A percentile compares a stretch with the other conserved stretches of the same genome.
phyloP scores from a whole-genome alignment of 2,329 filamentous ascomycete species.

The Penicillium sp. region DNA sequence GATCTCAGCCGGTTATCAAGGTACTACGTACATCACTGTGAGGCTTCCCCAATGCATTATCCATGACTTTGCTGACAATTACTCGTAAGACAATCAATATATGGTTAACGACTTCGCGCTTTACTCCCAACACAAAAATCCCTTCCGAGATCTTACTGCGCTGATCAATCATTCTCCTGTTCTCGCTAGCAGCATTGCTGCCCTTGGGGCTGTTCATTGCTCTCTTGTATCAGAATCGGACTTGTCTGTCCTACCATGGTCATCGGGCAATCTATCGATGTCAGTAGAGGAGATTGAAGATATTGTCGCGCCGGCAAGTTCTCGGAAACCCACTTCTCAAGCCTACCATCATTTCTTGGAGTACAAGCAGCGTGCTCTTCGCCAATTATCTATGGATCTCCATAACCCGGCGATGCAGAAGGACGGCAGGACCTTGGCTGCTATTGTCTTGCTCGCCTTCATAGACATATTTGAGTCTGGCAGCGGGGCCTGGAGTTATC shows the following conservation, averaged over 20 bases:
- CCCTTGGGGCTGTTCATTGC: constrained; percentile 50
- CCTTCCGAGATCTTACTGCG: constrained; percentile 49
- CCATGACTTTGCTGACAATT: constrained; percentile 16
- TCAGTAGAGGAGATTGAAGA: constrained; percentile 29
- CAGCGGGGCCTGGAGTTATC: constrained; percentile 51
- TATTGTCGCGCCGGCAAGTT: constrained; percentile 30
- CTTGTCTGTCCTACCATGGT: constrained; percentile 36
- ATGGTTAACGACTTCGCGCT: constrained; percentile 48
- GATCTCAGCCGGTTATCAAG: constrained; percentile 45
- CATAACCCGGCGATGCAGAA: constrained; percentile 30
- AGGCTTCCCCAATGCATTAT: constrained; percentile 11
- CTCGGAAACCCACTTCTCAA: constrained; percentile 33
- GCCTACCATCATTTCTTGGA: constrained; percentile 42
- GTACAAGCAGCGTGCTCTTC: constrained; percentile 50
- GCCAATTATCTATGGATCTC: constrained; percentile 39
- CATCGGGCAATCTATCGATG: constrained; percentile 18
- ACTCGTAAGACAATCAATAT: constrained; percentile 32
- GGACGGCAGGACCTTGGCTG: constrained; percentile 45
- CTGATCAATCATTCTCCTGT: constrained; percentile 46
- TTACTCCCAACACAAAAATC: constrained; percentile 48
- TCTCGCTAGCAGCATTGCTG: constrained; percentile 47
- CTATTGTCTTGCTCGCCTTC: constrained; percentile 50
- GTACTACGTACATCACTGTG: constrained; percentile 49
- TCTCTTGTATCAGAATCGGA: constrained; percentile 38
- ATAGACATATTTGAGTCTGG: constrained; percentile 53